A percentile compares a stretch with the other conserved stretches of the same genome.
These are phyloP conservation scores for Panicum hallii DNA, from an alignment of 202 grass and related monocot species.

Conservation along the genomic window DNA sequence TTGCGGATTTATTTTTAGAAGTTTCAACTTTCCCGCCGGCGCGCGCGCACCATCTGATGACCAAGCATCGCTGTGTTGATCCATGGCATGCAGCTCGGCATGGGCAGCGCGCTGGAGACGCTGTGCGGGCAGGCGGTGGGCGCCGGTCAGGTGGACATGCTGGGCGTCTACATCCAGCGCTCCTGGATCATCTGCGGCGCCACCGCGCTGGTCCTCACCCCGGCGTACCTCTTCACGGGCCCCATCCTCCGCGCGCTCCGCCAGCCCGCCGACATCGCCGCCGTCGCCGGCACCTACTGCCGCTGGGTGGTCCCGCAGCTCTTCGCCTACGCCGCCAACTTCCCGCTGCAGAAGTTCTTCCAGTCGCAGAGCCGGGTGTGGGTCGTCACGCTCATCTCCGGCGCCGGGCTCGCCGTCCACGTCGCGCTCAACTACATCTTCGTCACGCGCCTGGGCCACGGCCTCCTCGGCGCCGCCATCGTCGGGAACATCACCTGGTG, in stretches of 20 bases:
- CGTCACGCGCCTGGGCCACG: slow-evolving; percentile 41
- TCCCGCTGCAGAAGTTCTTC: slow-evolving; percentile 82
- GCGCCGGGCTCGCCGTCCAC: slow-evolving; percentile 54
- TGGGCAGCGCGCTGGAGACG: slow-evolving; percentile 83
- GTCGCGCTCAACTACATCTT: slow-evolving; percentile 69
- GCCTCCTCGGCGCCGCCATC: slow-evolving; percentile 59
- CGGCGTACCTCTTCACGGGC: slow-evolving; percentile 58
- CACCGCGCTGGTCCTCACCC: slow-evolving; percentile 42
- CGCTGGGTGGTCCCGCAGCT: slow-evolving; percentile 65
- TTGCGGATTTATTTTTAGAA: not conserved
- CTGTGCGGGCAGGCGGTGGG: slow-evolving; percentile 81
- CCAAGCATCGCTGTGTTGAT: not conserved
- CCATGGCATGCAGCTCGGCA: slow-evolving; percentile 52
- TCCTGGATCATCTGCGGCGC: slow-evolving; percentile 74
- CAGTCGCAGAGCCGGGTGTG: slow-evolving; percentile 76
- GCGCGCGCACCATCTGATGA: not conserved
- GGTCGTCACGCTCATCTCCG: slow-evolving; percentile 67
- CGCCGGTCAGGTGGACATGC: slow-evolving; percentile 57
- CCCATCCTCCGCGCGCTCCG: slow-evolving; percentile 51
- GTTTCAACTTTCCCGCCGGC: not conserved
- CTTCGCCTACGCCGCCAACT: slow-evolving; percentile 71
- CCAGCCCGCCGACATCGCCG: slow-evolving; percentile 51
- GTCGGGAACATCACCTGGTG: slow-evolving; percentile 67
- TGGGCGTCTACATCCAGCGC: slow-evolving; percentile 72
- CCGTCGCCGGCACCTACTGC: slow-evolving; percentile 48